Evolutionary conservation across 2,329 filamentous ascomycete species (phyloP).

Genomic region (Albifimbria verrucaria): DNA sequence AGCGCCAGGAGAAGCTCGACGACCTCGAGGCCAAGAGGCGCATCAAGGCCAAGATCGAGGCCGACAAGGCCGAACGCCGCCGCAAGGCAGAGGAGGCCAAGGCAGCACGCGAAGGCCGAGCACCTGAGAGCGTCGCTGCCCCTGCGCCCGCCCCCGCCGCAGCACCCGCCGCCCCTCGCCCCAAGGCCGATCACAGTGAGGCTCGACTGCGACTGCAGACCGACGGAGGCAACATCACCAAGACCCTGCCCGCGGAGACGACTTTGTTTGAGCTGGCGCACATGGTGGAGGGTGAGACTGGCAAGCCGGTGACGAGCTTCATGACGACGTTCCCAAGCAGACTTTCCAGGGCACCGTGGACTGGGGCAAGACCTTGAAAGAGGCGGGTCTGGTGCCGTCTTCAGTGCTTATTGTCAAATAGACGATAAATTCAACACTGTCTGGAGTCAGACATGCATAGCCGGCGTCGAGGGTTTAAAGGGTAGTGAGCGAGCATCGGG

Average conservation of each 20-base stretch:
- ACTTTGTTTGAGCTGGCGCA: conserved; percentile 91
- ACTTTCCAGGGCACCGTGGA: conserved; percentile 66
- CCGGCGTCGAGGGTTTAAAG: conserved; percentile 10
- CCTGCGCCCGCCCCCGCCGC: conserved; percentile 44
- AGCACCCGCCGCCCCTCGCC: conserved; percentile 50
- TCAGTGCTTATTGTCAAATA: conserved; percentile 79
- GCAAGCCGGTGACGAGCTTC: conserved; percentile 70
- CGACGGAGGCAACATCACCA: conserved; percentile 69
- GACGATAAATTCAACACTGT: conserved; percentile 3
- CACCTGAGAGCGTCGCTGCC: conserved; percentile 36
- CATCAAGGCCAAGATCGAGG: conserved; percentile 91
- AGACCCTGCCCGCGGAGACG: conserved; percentile 84
- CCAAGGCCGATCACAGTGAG: conserved; percentile 72
- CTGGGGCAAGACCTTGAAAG: conserved; percentile 87
- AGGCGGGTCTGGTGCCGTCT: conserved; percentile 85
- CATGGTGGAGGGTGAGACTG: conserved; percentile 68
- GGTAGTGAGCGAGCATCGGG: too few species aligned
- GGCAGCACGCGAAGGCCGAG: conserved; percentile 76
- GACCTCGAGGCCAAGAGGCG: conserved; percentile 83
- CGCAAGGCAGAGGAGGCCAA: conserved; percentile 83
- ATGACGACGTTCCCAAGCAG: conserved; percentile 85
- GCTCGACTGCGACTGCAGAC: conserved; percentile 81
- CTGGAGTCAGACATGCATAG: conserved; percentile 12
- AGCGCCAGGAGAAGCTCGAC: conserved; percentile 82
- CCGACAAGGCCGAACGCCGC: conserved; percentile 85